These are phyloP conservation scores for Phytophthora ohioensis DNA, from an alignment of 352 stramenopile genomes.

Conservation along the genomic window DNA sequence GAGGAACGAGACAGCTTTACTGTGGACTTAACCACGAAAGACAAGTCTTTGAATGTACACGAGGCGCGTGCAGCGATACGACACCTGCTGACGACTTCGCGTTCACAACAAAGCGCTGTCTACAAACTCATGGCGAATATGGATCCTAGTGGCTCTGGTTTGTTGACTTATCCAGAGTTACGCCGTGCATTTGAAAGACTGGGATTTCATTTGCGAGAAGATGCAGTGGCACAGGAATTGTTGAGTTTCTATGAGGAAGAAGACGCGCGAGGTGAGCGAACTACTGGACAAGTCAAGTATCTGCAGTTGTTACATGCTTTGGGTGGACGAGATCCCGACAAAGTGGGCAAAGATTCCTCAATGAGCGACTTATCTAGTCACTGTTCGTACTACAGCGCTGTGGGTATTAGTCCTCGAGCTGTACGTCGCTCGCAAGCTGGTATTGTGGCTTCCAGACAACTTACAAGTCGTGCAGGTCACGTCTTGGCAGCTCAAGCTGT, in stretches of 20 bases:
- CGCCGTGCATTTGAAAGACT: constrained; percentile 69
- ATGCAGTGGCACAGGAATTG: constrained; percentile 49
- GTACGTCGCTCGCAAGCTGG: constrained; percentile 38
- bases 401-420: constrained; percentile 67
- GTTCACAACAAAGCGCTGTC: constrained; percentile 53
- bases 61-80: constrained; percentile 60
- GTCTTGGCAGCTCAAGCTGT: constrained; percentile 54
- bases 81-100: constrained; percentile 56
- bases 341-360: constrained; percentile 51
- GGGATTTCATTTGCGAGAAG: constrained; percentile 51
- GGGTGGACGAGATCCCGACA: constrained; percentile 70
- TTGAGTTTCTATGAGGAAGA: constrained; percentile 64
- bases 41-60: constrained; percentile 47
- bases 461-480: constrained; percentile 48
- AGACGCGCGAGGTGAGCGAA: constrained; percentile 52
- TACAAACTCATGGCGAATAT: constrained; percentile 75
- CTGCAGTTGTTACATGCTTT: constrained; percentile 68
- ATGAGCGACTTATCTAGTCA: constrained; percentile 80
- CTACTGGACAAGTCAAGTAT: constrained; percentile 64
- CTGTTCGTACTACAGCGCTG: constrained; percentile 82
- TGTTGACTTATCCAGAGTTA: constrained; percentile 68
- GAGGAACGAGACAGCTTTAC: constrained; percentile 39
- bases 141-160: constrained; percentile 59
- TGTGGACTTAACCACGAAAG: neutral
- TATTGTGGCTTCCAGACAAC: constrained; percentile 26